These are phyloP conservation scores for Dioszegia hungarica DNA, from an alignment of 768 basidiomycete species.

Conservation along the genomic window DNA sequence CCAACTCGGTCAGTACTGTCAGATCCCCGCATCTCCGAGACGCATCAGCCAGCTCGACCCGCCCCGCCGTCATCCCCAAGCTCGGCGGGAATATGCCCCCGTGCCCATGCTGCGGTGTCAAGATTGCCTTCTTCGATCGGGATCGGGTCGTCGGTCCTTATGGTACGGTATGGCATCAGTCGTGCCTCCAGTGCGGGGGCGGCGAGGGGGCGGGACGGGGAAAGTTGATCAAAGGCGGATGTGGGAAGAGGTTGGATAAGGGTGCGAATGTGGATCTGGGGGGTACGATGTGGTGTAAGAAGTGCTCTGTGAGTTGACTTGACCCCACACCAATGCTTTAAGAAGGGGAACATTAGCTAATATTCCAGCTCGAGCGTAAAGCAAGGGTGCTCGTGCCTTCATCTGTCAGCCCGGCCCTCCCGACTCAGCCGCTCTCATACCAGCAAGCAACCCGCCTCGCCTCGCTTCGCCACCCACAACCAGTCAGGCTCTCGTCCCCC, in stretches of 20 bases:
- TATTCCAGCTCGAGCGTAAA: background rate
- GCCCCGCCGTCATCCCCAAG: background rate
- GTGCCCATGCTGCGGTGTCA: background rate
- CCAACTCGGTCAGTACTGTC: too few species aligned
- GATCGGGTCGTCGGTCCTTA: background rate
- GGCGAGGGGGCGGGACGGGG: background rate
- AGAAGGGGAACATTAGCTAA: too few species aligned
- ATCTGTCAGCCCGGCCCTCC: background rate
- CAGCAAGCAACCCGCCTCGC: background rate
- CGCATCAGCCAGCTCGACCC: background rate
- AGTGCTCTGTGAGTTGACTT: background rate
- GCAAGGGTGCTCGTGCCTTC: background rate
- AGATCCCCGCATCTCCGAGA: too few species aligned
- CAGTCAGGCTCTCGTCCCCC: background rate
- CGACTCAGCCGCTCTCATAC: background rate
- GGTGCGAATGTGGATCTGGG: background rate
- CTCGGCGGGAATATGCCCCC: constrained; percentile 1
- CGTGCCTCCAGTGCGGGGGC: constrained; percentile 1
- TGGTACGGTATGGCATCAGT: constrained; percentile 5
- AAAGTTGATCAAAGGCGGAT: background rate
- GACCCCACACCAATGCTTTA: background rate
- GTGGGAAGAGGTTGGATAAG: constrained; percentile 1
- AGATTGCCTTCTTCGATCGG: constrained; percentile 5
- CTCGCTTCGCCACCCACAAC: background rate
- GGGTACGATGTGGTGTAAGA: constrained; percentile 6